These are phyloP conservation scores for Aegilops longissima DNA, from an alignment of 176 grass and related monocot species.

Conservation along the genomic window DNA sequence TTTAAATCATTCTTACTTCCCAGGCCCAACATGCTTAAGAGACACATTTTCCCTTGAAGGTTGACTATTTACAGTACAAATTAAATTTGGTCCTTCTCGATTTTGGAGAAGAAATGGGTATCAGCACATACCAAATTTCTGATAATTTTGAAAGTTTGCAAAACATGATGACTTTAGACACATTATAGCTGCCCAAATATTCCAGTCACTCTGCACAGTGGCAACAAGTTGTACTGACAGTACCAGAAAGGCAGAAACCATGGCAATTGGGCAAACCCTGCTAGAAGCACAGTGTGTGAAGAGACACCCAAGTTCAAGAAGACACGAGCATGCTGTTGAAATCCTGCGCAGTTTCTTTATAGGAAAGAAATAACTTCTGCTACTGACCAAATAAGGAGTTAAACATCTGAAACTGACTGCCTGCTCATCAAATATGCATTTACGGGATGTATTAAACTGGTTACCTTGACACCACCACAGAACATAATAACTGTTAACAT, in stretches of 20 bases:
- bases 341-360: slow-evolving; percentile 30
- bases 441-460: background rate
- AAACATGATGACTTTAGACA: slow-evolving; percentile 30
- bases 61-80: background rate
- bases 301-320: slow-evolving; percentile 5
- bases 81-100: background rate
- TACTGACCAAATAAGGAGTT: background rate
- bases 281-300: slow-evolving; percentile 33
- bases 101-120: background rate
- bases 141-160: slow-evolving; percentile 32
- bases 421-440: slow-evolving; percentile 19
- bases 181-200: slow-evolving; percentile 19
- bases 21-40: background rate
- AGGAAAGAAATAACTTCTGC: slow-evolving; percentile 22
- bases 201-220: slow-evolving; percentile 27
- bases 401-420: background rate
- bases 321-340: background rate
- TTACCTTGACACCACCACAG: slow-evolving; percentile 4
- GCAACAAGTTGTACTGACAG: slow-evolving; percentile 8
- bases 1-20: slow-evolving; percentile 16
- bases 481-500: slow-evolving; percentile 11
- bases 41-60: background rate
- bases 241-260: slow-evolving; percentile 17
- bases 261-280: slow-evolving; percentile 17
- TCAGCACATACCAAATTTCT: slow-evolving; percentile 32